These are phyloP conservation scores for Peronospora tabacina DNA, from an alignment of 352 stramenopile species.

Conservation along the genomic window DNA sequence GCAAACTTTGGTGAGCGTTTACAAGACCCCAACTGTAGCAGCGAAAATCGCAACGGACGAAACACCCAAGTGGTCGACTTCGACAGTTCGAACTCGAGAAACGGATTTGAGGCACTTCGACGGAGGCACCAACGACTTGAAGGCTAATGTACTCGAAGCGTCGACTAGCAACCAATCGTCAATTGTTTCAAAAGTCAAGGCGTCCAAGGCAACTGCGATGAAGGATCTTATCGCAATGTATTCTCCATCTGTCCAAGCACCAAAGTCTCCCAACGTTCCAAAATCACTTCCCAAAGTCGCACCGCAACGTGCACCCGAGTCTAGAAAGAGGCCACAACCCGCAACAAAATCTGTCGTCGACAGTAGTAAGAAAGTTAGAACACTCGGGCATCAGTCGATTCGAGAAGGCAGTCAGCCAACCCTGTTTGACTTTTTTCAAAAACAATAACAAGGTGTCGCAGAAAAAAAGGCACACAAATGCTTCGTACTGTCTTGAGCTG, in stretches of 20 bases:
- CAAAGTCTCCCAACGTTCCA: constrained; percentile 5
- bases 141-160: not conserved
- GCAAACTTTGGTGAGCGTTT: constrained; percentile 16
- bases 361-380: constrained; percentile 9
- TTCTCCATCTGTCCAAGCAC: constrained; percentile 7
- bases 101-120: constrained; percentile 6
- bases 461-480: constrained; percentile 4
- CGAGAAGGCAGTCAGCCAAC: constrained; percentile 18
- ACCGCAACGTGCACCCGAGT: constrained; percentile 13
- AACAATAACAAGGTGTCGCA: constrained; percentile 13
- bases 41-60: not conserved
- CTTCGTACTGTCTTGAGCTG: constrained; percentile 15
- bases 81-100: constrained; percentile 3
- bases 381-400: constrained; percentile 9
- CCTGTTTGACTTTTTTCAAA: constrained; percentile 44
- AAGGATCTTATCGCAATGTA: constrained; percentile 33
- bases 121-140: constrained; percentile 15
- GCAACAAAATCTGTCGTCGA: constrained; percentile 9
- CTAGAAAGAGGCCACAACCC: constrained; percentile 23
- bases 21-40: constrained; percentile 10
- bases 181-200: constrained; percentile 10
- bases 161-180: constrained; percentile 8
- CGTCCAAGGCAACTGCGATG: constrained; percentile 18
- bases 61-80: constrained; percentile 2
- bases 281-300: constrained; percentile 3